Base-by-base conservation (phyloP, 129 eudicot species). In the Tagetes patula region DNA sequence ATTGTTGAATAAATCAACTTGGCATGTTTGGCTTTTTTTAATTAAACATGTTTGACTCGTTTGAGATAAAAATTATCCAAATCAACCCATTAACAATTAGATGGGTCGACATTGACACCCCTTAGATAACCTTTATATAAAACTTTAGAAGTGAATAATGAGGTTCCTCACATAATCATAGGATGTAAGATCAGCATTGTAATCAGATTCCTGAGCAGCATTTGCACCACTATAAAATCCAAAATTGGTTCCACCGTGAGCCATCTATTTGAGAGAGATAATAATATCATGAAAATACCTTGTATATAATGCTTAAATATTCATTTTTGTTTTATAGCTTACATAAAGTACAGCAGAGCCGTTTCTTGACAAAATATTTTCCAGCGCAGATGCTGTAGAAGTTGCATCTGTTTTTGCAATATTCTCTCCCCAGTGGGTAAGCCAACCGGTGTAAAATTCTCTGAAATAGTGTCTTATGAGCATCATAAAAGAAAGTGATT, bases 261-360 rank as follows among this genome's bases (percentile, higher is more conserved):
- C 98, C 98, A 94, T 94, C 97, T 94, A 56, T 39, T 79, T 62
- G 70, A 45, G 64, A 77, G 47, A 45, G 55, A 20, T 79, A 40
- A 45, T 11, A 60, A 42, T 54, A 63, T 75, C 71, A 76, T 39
- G 32, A 69, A 14, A 42, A 32, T 54, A 50, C 32, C 74, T 48
- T 36, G 72, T 55, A 61, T 58, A 73, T 63, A 12, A 62, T 12
- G 8, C 12, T 9, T 48, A 10, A 1, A 61, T 8, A 73, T 7
- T 72, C 46, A 0, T 9, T 12, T 14, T 53, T 3, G 42, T 67
- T 68, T 48, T 54, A 59, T 34, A 72, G 64, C 89, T 62, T 89
- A 93, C 98, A 84, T 93, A 93, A 69, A 93, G 98, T 71, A 93
- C 95, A 78, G 89, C 98, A 74, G 98, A 93, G 42, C 92, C 98